Base-by-base conservation (phyloP, 1,139 yeast genomes). In the Debaryomyces robertsiae region DNA sequence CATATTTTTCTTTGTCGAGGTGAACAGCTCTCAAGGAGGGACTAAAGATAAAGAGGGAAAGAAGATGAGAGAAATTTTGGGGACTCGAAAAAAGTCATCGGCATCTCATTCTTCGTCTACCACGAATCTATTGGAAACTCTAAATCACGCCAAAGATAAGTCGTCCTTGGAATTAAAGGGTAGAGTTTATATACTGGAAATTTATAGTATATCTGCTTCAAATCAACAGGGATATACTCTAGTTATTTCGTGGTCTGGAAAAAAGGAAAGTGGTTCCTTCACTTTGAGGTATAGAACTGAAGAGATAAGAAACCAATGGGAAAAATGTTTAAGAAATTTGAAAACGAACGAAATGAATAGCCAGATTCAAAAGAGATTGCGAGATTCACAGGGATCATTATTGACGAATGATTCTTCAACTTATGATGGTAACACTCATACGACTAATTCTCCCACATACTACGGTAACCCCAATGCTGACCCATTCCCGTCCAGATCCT, bases 231-330 rank as follows among this genome's bases (percentile, higher is more conserved):
- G 81, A 2, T 79, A 82, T 54, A 76, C 80, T 6, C 65, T 84
- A 51, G 77, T 83, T 33, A 77, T 85, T 9, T 77, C 87, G n/a
- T 85, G 93, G 93, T 79, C 82, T 19, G 90, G 93, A 2, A 74
- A 81, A 45, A 83, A 81, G 55, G 94, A 85, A 50, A 80, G 83
- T 39, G 93, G 93, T 2, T 81, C 86, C 16, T 85, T 85, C 52
- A 74, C 84, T 18, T 71, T 85, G 54, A 73, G 82, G 45, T 85
- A 83, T 60, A 76, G 80, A 51, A 80, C 82, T 29, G 93, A 84
- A 52, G 94, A 85, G 57, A 69, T 75, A 7, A 69, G 89, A 48
- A 75, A 76, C 44, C 88, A 82, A 59, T 85, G 93, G 93, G 84
- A 80, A 47, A 61, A 67, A 6, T 79, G 86, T 50, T 68, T 82